Base-by-base conservation (phyloP, 1,284 basidiomycete genomes). In the Trametes sp. region DNA sequence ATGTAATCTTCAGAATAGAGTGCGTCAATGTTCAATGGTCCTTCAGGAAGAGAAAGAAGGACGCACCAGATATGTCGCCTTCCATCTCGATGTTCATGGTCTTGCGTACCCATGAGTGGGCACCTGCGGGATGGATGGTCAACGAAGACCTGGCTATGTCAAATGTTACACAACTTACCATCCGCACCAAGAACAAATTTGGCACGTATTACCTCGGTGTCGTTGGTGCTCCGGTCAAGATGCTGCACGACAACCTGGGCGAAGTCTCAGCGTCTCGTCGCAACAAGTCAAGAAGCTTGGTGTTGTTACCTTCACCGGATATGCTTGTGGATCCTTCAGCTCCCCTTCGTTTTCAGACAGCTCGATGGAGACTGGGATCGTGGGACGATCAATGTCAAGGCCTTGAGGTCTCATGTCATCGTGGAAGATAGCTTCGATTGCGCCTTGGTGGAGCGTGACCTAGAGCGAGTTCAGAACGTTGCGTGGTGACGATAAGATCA, bases 21-120 rank as follows among this genome's bases (percentile, higher is more conserved):
- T 24, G 4, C 14, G n/a, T 2, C 5, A 2, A 14, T 26, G 45
- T 26, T 46, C 45, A 16, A 13, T n/a, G 1, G 24, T 11, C 13
- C 11, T 24, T 28, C 14, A 14, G 8, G 24, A 46, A 14, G 21
- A 5, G 8, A n/a, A 28, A 28, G 23, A 28, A 14, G 36, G 28
- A 24, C 41, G 16, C 23, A 82, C 84, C 82, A 3, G 90, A 89
- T 69, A 91, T 87, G 71, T 92, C 90, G 13, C 93, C 93, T 64
- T 92, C 85, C 89, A 94, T 90, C 2, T 81, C 73, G 51, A 94
- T 88, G 3, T 82, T 81, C n/a, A 93, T 76, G 1, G 79, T 70
- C 63, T 88, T 88, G 29, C 92, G 83, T 5, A 93, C 89, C 92
- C 91, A 94, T 4, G 90, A 93, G 75, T 94, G 92, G 0, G 92